These are phyloP conservation scores for Viridothelium virens DNA, from an alignment of 495 filamentous ascomycete species.

Conservation along the genomic window DNA sequence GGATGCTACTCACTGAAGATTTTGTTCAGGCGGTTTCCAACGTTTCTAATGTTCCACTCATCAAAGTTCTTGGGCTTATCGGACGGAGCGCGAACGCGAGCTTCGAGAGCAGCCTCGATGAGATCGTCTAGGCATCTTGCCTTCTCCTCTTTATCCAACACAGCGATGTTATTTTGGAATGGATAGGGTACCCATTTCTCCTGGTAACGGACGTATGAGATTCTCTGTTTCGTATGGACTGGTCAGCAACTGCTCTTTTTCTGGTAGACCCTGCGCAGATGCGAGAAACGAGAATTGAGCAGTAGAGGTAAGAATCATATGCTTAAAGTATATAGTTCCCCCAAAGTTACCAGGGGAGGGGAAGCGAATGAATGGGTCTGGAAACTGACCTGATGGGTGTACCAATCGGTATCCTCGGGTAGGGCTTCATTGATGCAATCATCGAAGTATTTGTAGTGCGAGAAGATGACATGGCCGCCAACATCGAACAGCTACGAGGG, in stretches of 20 bases:
- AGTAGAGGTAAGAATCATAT: neutral
- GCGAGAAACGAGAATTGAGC: neutral
- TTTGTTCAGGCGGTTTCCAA: constrained; percentile 83
- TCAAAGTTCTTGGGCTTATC: constrained; percentile 91
- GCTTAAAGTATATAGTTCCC: neutral
- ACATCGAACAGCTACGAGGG: constrained; percentile 84
- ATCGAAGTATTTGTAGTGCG: constrained; percentile 99
- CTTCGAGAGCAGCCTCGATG: constrained; percentile 84
- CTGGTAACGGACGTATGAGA: constrained; percentile 98
- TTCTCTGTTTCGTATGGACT: constrained; percentile 49
- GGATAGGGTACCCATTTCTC: constrained; percentile 91
- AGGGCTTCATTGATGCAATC: constrained; percentile 96
- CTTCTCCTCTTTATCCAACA: constrained; percentile 92
- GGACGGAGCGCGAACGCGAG: constrained; percentile 56
- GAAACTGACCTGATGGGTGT: constrained; percentile 60
- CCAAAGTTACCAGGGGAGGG: neutral
- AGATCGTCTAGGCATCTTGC: constrained; percentile 88
- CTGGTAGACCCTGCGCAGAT: neutral
- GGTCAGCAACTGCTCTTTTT: neutral
- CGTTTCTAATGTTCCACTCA: constrained; percentile 60
- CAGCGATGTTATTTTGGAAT: constrained; percentile 98
- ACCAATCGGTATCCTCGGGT: constrained; percentile 91
- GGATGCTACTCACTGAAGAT: constrained; percentile 54
- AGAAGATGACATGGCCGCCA: constrained; percentile 99
- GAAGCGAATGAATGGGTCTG: neutral